Percentiles rank a stretch among this genome's conserved stretches.
Evolutionary conservation across 108 stramenopile genomes (phyloP).

Genomic region (Skeletonema marinoi): DNA sequence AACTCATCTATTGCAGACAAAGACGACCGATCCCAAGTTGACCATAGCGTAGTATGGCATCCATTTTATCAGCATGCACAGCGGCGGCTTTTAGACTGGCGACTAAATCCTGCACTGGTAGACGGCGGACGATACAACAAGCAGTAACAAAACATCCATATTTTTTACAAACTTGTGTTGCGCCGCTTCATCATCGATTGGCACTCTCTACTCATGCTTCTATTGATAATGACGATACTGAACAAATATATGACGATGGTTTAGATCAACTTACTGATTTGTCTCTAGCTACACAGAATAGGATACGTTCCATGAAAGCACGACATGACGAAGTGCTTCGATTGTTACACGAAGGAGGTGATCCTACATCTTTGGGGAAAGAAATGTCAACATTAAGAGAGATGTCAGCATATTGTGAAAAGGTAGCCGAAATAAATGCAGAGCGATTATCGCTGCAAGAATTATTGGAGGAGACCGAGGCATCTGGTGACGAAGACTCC

Average conservation of each 20-base stretch:
- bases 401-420: conserved; percentile 43
- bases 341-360: conserved; percentile 48
- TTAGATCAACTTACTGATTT: conserved; percentile 16
- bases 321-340: conserved; percentile 60
- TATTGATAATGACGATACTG: not conserved
- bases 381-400: conserved; percentile 65
- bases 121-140: not conserved
- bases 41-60: not conserved
- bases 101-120: not conserved
- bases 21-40: too few relatives aligned
- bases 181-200: not conserved
- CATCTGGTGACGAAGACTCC: conserved; percentile 55
- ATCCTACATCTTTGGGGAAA: conserved; percentile 56
- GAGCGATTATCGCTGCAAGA: conserved; percentile 60
- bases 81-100: not conserved
- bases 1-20: too few relatives aligned
- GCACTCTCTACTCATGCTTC: not conserved
- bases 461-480: conserved; percentile 55
- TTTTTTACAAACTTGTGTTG: not conserved
- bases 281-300: conserved; percentile 34
- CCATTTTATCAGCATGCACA: not conserved
- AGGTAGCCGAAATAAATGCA: conserved; percentile 33
- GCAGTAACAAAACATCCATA: not conserved
- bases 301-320: conserved; percentile 53
- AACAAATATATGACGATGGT: conserved; percentile 9